phyloP scores from a whole-genome alignment of 2,329 filamentous ascomycete genomes.

The Neonectria punicea region DNA sequence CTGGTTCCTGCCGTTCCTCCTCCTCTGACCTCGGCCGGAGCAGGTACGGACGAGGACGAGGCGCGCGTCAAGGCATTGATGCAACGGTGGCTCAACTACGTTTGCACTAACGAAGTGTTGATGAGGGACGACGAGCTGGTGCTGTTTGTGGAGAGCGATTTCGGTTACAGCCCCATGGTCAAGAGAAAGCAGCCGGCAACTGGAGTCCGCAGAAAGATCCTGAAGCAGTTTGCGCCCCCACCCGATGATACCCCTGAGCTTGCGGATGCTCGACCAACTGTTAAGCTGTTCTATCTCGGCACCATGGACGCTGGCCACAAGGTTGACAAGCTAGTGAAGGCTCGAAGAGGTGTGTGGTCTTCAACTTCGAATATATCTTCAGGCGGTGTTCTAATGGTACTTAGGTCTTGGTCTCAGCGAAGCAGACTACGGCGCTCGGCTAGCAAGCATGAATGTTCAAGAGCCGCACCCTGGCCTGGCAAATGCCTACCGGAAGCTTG shows the following conservation, averaged over 20 bases:
- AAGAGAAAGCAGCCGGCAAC: constrained; percentile 97
- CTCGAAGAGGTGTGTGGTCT: constrained; percentile 77
- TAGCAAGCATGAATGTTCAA: constrained; percentile 86
- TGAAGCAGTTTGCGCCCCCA: constrained; percentile 98
- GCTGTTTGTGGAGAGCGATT: constrained; percentile 98
- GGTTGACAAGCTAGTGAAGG: constrained; percentile 92
- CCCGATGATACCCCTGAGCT: constrained; percentile 97
- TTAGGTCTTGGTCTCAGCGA: constrained; percentile 92
- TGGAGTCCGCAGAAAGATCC: constrained; percentile 90
- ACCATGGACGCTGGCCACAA: constrained; percentile 98
- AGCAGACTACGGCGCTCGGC: constrained; percentile 91
- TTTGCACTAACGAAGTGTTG: constrained; percentile 90
- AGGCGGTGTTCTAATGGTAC: constrained; percentile 33
- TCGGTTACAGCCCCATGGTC: constrained; percentile 95
- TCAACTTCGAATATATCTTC: background rate
- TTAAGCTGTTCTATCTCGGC: constrained; percentile 95
- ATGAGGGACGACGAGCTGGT: constrained; percentile 98
- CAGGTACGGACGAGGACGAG: constrained; percentile 96
- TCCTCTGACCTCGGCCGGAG: constrained; percentile 92
- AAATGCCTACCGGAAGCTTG: constrained; percentile 93
- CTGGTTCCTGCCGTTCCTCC: constrained; percentile 94
- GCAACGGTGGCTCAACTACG: constrained; percentile 94
- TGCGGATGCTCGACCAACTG: constrained; percentile 85
- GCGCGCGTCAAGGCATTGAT: constrained; percentile 85
- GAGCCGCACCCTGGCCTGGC: constrained; percentile 89